A percentile compares a stretch with the other conserved stretches of the same genome.
Evolutionary conservation across 257 asterid genomes (phyloP).

Genomic region (Fraxinus quadrangulata): DNA sequence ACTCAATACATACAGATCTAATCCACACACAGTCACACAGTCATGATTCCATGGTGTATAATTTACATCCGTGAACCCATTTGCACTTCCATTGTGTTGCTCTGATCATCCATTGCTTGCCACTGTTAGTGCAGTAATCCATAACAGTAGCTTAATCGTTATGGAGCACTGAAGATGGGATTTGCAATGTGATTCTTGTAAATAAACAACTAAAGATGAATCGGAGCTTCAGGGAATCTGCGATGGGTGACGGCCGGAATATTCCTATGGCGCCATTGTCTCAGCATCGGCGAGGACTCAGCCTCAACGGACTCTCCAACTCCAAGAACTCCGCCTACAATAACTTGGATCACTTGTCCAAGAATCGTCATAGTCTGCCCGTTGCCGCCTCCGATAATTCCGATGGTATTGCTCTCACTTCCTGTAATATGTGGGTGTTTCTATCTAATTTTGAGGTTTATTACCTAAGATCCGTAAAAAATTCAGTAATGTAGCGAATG

Average conservation of each 20-base stretch:
- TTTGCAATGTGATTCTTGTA: background rate
- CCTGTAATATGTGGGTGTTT: background rate
- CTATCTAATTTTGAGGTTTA: background rate
- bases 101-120: background rate
- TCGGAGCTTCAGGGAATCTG: conserved; percentile 74
- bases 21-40: background rate
- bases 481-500: background rate
- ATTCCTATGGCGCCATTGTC: conserved; percentile 30
- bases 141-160: background rate
- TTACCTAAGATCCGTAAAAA: background rate
- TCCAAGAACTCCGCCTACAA: conserved; percentile 47
- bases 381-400: conserved; percentile 51
- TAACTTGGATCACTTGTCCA: conserved; percentile 85
- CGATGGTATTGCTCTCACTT: conserved; percentile 30
- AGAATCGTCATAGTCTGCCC: conserved; percentile 71
- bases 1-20: conserved; percentile 24
- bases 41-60: conserved; percentile 27
- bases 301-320: conserved; percentile 46
- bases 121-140: background rate
- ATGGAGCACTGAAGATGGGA: background rate
- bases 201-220: conserved; percentile 37
- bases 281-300: conserved; percentile 74
- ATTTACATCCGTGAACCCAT: conserved; percentile 27
- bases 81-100: background rate
- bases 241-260: conserved; percentile 49